phyloP scores from a whole-genome alignment of 1,139 yeast species.

The Magnusiomyces clavatus region DNA sequence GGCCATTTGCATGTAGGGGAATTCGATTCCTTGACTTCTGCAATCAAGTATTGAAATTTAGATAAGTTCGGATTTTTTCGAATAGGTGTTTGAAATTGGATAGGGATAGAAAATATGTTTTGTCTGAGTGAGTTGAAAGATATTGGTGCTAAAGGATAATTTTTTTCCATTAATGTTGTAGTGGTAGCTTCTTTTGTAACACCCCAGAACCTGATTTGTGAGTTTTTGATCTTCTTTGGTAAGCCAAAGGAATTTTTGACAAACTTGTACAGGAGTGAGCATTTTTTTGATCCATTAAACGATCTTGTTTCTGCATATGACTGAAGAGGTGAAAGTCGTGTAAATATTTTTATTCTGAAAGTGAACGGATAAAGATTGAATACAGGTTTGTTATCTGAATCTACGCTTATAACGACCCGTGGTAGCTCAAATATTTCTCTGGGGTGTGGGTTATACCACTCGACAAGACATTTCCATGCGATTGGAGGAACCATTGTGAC shows the following conservation, averaged over 20 bases:
- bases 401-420: constrained; percentile 5
- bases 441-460: constrained; percentile 7
- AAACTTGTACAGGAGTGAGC: not conserved
- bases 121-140: not conserved
- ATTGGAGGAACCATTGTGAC: not conserved
- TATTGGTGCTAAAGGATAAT: not conserved
- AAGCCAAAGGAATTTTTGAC: not conserved
- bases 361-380: constrained; percentile 8
- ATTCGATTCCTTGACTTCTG: constrained; percentile 7
- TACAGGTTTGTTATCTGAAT: not conserved
- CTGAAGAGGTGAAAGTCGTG: not conserved
- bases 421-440: constrained; percentile 7
- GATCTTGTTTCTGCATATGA: not conserved
- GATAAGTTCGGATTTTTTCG: not conserved
- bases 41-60: constrained; percentile 4
- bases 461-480: constrained; percentile 10
- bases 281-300: not conserved
- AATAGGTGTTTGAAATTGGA: too few species aligned
- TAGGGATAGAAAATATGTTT: not conserved
- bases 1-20: constrained; percentile 8
- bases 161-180: not conserved
- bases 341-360: constrained; percentile 5
- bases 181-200: not conserved
- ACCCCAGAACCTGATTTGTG: not conserved
- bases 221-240: too few species aligned